Evolutionary conservation across 768 basidiomycete species (phyloP).

Genomic region (Scleroderma citrinum): DNA sequence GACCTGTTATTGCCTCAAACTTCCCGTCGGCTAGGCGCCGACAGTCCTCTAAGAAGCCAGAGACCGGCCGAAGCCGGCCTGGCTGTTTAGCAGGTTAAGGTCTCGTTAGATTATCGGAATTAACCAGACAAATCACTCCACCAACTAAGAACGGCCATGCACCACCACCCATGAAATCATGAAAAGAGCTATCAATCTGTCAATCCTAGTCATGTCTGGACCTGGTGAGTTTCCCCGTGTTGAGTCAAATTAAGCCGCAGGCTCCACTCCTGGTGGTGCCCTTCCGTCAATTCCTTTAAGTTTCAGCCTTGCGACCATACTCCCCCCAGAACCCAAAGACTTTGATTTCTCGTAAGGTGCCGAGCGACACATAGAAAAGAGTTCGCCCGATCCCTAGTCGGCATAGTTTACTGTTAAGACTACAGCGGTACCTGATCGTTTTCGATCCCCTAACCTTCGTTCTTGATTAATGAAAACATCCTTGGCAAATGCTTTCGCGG

Average conservation of each 20-base stretch:
- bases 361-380: too few species aligned
- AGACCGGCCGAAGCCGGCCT: slow-evolving; percentile 60
- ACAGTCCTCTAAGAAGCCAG: slow-evolving; percentile 84
- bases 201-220: too few species aligned
- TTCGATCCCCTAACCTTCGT: too few species aligned
- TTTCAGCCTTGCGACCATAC: slow-evolving; percentile 30
- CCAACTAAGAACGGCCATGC: slow-evolving; percentile 88
- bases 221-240: slow-evolving; percentile 77
- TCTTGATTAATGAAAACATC: too few species aligned
- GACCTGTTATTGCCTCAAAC: slow-evolving; percentile 90
- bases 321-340: too few species aligned
- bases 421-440: too few species aligned
- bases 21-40: slow-evolving; percentile 75
- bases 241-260: slow-evolving; percentile 84
- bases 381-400: too few species aligned
- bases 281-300: slow-evolving; percentile 26
- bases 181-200: too few species aligned
- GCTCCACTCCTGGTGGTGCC: slow-evolving; percentile 59
- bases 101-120: slow-evolving; percentile 92
- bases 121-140: slow-evolving; percentile 96
- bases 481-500: too few species aligned
- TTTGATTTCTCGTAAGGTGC: too few species aligned
- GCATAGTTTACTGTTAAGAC: too few species aligned
- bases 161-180: slow-evolving; percentile 84
- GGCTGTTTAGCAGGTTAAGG: slow-evolving; percentile 49